Percentiles rank a stretch among this genome's conserved stretches.
Conservation (phyloP, 2,329 filamentous ascomycete species). For the Pseudopyricularia javanii region DNA sequence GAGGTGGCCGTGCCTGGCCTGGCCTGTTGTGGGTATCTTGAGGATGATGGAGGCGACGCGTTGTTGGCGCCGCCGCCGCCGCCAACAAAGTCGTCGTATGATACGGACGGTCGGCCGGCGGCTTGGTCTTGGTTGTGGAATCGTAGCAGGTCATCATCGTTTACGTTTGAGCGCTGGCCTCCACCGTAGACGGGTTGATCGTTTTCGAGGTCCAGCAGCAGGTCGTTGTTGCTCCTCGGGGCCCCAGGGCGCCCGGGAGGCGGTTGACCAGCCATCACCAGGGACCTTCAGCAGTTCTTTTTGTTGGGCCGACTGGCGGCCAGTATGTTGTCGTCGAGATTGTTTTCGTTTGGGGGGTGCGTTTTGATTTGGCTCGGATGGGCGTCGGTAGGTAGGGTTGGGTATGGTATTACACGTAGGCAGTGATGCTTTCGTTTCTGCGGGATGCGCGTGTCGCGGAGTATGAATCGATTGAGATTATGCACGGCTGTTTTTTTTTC, state of each 20-base stretch:
- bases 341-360: not conserved
- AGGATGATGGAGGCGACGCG: conserved; percentile 5
- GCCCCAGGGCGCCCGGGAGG: conserved; percentile 2
- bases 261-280: conserved; percentile 2
- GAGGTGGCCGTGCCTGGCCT: conserved; percentile 6
- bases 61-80: conserved; percentile 21
- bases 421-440: not conserved
- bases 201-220: conserved; percentile 65
- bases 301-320: not conserved
- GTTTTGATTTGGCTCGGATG: not conserved
- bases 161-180: conserved; percentile 54
- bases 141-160: conserved; percentile 69
- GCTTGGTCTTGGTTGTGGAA: conserved; percentile 46
- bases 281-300: not conserved
- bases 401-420: no score
- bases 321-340: not conserved
- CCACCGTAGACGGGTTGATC: conserved; percentile 59
- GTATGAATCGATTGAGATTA: not conserved
- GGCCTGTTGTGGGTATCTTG: not conserved
- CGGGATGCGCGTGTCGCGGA: not conserved
- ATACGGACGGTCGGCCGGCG: conserved; percentile 68
- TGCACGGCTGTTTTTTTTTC: not conserved
- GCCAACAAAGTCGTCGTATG: conserved; percentile 91
- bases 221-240: conserved; percentile 37
- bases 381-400: not conserved